phyloP scores from a whole-genome alignment of 345 rosid species.

The Syzygium oleosum region DNA sequence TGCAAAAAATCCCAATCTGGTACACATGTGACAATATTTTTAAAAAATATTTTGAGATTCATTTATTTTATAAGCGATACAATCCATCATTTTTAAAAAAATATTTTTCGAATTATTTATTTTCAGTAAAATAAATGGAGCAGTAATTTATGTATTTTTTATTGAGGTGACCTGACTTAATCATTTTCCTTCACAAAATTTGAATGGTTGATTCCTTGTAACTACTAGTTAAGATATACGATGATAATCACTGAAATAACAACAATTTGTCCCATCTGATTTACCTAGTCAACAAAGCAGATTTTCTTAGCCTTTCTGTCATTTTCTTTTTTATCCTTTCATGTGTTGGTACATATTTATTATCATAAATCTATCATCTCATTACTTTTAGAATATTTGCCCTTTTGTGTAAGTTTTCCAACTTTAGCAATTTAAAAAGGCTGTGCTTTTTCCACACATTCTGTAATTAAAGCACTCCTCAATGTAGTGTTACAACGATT shows the following conservation, averaged over 20 bases:
- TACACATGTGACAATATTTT: too few relatives aligned
- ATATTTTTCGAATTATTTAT: too few relatives aligned
- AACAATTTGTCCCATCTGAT: background rate
- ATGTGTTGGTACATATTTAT: background rate
- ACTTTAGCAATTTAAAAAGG: background rate
- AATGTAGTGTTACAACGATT: too few relatives aligned
- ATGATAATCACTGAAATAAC: background rate
- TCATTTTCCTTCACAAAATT: background rate
- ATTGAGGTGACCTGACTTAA: background rate
- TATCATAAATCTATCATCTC: background rate
- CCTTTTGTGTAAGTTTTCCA: background rate
- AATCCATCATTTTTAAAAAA: fast-evolving
- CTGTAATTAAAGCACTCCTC: too few relatives aligned
- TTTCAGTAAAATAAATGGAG: background rate
- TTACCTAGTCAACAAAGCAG: background rate
- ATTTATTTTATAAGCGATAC: fast-evolving
- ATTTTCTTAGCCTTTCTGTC: background rate
- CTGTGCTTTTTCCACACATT: too few relatives aligned
- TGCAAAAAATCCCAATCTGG: too few relatives aligned
- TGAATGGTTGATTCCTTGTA: background rate
- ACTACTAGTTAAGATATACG: background rate
- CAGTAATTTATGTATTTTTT: background rate
- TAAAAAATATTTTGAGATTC: background rate
- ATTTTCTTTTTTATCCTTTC: background rate
- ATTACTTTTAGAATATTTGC: background rate